Evolutionary conservation across 306 rosid species (phyloP), one percentile per base, ranked within the genome.

Genomic region (Trifolium pratense): DNA sequence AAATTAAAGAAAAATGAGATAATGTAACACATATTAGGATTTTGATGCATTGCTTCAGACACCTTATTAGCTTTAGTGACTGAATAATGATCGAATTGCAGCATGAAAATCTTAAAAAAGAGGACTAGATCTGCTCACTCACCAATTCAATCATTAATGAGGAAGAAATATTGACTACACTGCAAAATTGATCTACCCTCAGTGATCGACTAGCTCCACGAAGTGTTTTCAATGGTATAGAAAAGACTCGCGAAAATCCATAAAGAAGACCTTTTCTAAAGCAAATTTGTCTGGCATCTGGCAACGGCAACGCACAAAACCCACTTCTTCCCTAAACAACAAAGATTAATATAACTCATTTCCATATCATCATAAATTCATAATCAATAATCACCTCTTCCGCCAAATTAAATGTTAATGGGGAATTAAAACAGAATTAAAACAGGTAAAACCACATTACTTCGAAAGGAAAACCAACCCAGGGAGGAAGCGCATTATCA

Each of bases 131-230:
- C 43, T 43, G 63, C 92, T 84, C 78, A 94, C 97, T 83, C 78
- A 94, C 97, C 97, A 94, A 83, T 83, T 94, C 97, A 81, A 94
- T 90, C 76, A 87, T 96, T 85, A 94, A 76, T 0, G 99, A 71
- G 71, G 97, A 87, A 7, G 96, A 87, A 64, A 88, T 81, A 62
- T 82, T 91, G 73, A 90, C 94, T 53, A 94, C 96, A 65, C 99
- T 94, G 89, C 99, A 94, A 58, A 94, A 94, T 40, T 90, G 96
- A 79, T 81, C 86, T 26, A 91, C 96, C 62, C 85, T 84, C 68
- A 94, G 81, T 0, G 99, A 88, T 26, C 99, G 90, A 80, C 93
- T 89, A 52, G 98, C 98, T 68, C 90, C 95, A 12, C 96, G 95
- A 74, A 91, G 26, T 14, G 99, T 89, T 81, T 94, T 91, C 61